Percentiles rank a stretch among this genome's conserved stretches.
Conservation (phyloP, 2,329 filamentous ascomycete species). For the Elsinoe fawcettii region DNA sequence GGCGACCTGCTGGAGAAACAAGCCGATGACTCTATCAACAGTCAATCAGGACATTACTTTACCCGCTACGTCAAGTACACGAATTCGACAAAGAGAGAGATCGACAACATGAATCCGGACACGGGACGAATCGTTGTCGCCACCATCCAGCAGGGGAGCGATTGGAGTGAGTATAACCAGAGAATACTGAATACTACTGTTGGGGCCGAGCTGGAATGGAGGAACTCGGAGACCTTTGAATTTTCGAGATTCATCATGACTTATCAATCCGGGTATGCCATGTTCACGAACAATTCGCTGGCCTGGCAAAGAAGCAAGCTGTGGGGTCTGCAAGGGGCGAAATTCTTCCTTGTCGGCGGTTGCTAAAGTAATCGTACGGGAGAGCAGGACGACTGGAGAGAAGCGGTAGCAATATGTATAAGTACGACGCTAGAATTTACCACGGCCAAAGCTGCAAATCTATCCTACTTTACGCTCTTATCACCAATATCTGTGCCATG, state of each 20-base stretch:
- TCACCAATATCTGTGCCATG: neutral
- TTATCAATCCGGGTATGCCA: neutral
- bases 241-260: neutral
- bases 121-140: neutral
- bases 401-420: too few relatives aligned
- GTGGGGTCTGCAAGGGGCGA: neutral
- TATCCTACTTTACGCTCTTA: neutral
- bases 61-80: neutral
- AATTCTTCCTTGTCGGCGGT: neutral
- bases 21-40: neutral
- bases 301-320: neutral
- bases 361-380: neutral
- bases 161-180: neutral
- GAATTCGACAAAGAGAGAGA: neutral
- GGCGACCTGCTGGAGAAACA: neutral
- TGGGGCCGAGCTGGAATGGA: neutral
- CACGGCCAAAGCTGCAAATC: too few relatives aligned
- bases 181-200: neutral
- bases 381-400: too few relatives aligned
- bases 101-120: neutral
- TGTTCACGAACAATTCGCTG: neutral
- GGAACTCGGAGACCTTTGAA: neutral
- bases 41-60: neutral
- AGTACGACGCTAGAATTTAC: too few relatives aligned
- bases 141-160: neutral